Evolutionary conservation across 805 yeast species (phyloP), one percentile per base, ranked within the genome.

Genomic region (Grigorovia jiainica): DNA sequence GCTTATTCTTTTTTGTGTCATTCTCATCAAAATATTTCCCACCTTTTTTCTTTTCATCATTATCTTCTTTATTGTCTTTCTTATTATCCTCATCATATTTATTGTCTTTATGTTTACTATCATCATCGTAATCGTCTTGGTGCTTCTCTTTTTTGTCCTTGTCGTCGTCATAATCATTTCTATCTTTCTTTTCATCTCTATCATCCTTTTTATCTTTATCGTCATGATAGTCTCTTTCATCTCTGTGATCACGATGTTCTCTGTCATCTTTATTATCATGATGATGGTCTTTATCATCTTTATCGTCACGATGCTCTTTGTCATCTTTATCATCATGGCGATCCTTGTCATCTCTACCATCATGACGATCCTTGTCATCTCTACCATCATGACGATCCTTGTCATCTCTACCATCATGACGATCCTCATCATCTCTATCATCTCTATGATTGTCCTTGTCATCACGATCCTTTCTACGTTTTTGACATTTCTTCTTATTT

Each of bases 51-150:
- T 33, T 7, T 10, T 32, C 33, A 23, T 39, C 19, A 36, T 39
- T 20, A 8, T 36, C 31, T 16, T 32, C 11, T n/a, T 39, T 25
- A 3, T 38, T 34, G 4, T 43, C 35, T 13, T 43, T 35, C 20
- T 39, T 34, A 13, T 32, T 10, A 10, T 37, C 7, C 8, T 39
- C 36, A 20, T 42, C 9, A 35, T 42, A 31, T 11, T 44, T 21
- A 1, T 47, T 44, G 3, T 40, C 17, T 11, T 25, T 13, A 3
- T 41, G 24, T 21, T 37, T 41, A 4, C 29, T 39, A 5, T 39
- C 7, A n/a, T 39, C n/a, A 11, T 23, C 33, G 5, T 34, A 21
- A 18, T 38, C 25, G 36, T 42, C 35, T 19, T 40, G 34, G 17
- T 43, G 17, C 16, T 38, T 17, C 5, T 33, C 27, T 5, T 41